These are phyloP conservation scores for Populus davidiana DNA, from an alignment of 345 rosid genomes.

Conservation along the genomic window DNA sequence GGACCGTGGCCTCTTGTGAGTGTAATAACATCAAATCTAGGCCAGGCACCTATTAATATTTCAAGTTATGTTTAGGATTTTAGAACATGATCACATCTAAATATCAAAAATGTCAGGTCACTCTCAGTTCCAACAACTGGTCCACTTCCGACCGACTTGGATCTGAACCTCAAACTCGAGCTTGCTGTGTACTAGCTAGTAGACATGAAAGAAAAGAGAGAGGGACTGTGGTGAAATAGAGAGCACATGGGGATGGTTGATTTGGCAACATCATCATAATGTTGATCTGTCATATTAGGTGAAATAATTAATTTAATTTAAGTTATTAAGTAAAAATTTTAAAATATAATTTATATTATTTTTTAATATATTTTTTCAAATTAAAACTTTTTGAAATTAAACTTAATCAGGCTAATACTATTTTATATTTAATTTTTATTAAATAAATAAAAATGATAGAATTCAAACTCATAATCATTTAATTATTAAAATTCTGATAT, in stretches of 20 bases:
- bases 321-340: too few relatives aligned
- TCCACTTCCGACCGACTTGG: background rate
- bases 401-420: fast-evolving
- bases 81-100: background rate
- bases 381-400: too few relatives aligned
- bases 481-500: fast-evolving
- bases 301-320: too few relatives aligned
- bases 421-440: too few relatives aligned
- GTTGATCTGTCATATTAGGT: background rate
- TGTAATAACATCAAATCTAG: too few relatives aligned
- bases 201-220: too few relatives aligned
- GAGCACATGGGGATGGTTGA: background rate
- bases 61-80: background rate
- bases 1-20: too few relatives aligned
- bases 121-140: background rate
- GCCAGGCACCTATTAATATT: too few relatives aligned
- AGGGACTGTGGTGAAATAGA: background rate
- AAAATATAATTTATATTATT: too few relatives aligned
- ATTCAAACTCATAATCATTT: fast-evolving
- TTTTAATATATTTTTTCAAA: too few relatives aligned
- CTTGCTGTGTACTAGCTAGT: background rate
- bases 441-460: fast-evolving
- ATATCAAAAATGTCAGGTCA: background rate
- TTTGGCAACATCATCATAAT: background rate
- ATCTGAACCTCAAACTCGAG: background rate